Percentiles rank a stretch among this genome's conserved stretches.
Evolutionary conservation across 371 early-diverging fungal genomes (phyloP).

Genomic region (Choanephora cucurbitarum): DNA sequence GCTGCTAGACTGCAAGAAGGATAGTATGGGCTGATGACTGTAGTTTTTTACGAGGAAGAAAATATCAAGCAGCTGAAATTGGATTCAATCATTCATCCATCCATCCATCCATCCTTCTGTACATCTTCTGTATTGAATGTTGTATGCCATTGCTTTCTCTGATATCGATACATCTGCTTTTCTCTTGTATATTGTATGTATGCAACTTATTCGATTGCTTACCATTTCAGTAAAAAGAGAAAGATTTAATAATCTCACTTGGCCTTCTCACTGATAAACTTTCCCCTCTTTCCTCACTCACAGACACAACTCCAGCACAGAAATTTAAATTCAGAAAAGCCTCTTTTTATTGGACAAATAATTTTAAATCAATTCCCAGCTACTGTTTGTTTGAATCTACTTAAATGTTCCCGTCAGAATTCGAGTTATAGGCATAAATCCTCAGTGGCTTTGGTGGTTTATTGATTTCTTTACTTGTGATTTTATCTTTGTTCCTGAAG

Average conservation of each 20-base stretch:
- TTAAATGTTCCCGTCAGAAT: constrained; percentile 30
- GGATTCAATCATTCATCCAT: constrained; percentile 7
- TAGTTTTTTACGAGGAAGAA: too few species aligned
- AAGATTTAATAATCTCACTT: constrained; percentile 9
- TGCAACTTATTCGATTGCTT: constrained; percentile 10
- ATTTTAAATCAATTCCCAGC: constrained; percentile 19
- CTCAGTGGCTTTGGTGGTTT: too few species aligned
- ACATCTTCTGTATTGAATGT: constrained; percentile 1
- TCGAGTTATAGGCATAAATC: too few species aligned
- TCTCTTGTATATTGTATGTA: neutral
- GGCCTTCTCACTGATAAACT: neutral
- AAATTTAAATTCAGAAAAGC: too few species aligned
- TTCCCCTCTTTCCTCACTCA: too few species aligned
- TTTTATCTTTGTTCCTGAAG: too few species aligned
- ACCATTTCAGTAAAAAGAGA: constrained; percentile 39
- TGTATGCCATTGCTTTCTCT: neutral
- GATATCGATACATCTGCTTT: neutral
- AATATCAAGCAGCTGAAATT: neutral
- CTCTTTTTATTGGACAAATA: constrained; percentile 18
- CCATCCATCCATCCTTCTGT: constrained; percentile 11
- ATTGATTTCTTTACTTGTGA: too few species aligned
- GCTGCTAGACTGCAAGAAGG: too few species aligned
- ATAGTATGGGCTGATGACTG: too few species aligned
- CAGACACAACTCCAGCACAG: too few species aligned
- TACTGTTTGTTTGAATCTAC: constrained; percentile 17